Evolutionary conservation across 1,139 yeast genomes (phyloP).

Genomic region (Williopsis jadinii): DNA sequence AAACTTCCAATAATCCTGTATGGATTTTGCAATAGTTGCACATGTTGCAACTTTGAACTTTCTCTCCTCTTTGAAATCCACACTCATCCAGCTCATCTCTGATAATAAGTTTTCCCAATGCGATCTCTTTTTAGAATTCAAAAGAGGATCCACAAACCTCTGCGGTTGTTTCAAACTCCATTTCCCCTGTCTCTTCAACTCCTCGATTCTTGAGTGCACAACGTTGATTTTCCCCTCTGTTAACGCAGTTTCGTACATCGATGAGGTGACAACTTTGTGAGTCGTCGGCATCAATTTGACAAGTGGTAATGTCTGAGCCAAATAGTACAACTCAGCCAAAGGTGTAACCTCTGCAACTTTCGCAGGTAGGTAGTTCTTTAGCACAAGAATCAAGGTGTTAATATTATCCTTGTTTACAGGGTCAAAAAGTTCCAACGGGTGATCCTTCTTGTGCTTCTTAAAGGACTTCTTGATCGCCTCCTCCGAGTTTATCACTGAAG

Average conservation of each 20-base stretch:
- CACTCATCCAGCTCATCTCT: constrained; percentile 83
- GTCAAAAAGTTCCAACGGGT: constrained; percentile 16
- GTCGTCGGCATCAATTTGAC: constrained; percentile 77
- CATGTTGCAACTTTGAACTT: constrained; percentile 69
- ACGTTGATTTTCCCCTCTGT: constrained; percentile 93
- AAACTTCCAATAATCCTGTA: constrained; percentile 68
- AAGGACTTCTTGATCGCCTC: constrained; percentile 1
- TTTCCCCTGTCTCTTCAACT: constrained; percentile 74
- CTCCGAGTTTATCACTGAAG: background rate
- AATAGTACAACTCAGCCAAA: constrained; percentile 76
- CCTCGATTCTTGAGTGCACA: constrained; percentile 89
- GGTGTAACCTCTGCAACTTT: constrained; percentile 54
- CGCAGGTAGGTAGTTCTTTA: constrained; percentile 42
- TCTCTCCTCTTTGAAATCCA: constrained; percentile 66
- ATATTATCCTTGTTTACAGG: constrained; percentile 29
- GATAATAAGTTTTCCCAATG: constrained; percentile 73
- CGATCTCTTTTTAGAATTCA: constrained; percentile 28
- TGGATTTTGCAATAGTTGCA: constrained; percentile 60
- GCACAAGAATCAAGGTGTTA: constrained; percentile 33
- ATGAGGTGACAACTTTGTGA: constrained; percentile 80
- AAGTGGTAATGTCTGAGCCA: constrained; percentile 82
- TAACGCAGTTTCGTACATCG: constrained; percentile 75
- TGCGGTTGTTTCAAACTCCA: constrained; percentile 92
- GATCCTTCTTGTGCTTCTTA: constrained; percentile 5
- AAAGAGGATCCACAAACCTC: constrained; percentile 61